phyloP scores from a whole-genome alignment of 1,284 basidiomycete species.

The Psilocybe mexicana region DNA sequence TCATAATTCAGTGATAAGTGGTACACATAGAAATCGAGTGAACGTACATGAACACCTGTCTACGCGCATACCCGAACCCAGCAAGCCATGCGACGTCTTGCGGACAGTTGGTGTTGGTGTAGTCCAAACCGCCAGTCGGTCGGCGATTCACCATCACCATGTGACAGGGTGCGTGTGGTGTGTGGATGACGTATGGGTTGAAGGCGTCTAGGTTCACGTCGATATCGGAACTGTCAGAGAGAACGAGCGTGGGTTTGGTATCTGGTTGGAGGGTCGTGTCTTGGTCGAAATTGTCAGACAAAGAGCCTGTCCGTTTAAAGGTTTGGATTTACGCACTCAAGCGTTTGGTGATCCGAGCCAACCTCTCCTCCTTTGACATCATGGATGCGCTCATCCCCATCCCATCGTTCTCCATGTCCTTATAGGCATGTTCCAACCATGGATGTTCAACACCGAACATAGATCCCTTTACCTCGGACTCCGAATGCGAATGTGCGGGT shows the following conservation, averaged over 20 bases:
- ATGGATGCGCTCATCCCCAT: neutral
- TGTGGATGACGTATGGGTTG: constrained; percentile 8
- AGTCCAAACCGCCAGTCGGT: constrained; percentile 9
- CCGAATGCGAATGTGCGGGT: neutral
- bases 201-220: constrained; percentile 11
- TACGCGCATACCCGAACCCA: constrained; percentile 2
- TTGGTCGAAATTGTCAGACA: neutral
- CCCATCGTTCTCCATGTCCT: neutral
- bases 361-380: neutral
- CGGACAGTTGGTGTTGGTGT: constrained; percentile 10
- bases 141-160: constrained; percentile 13
- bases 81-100: constrained; percentile 16
- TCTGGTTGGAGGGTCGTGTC: constrained; percentile 10
- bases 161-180: constrained; percentile 8
- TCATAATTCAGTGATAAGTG: neutral
- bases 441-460: constrained; percentile 6
- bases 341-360: constrained; percentile 9
- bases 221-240: neutral
- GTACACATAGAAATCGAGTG: too few species aligned
- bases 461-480: neutral
- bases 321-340: constrained; percentile 1
- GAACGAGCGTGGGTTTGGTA: constrained; percentile 5
- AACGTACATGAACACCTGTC: constrained; percentile 12
- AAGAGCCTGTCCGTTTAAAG: too few species aligned
- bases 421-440: neutral